Evolutionary conservation across 2,329 filamentous ascomycete species (phyloP).

Genomic region (Nothomitra cinnamomea): DNA sequence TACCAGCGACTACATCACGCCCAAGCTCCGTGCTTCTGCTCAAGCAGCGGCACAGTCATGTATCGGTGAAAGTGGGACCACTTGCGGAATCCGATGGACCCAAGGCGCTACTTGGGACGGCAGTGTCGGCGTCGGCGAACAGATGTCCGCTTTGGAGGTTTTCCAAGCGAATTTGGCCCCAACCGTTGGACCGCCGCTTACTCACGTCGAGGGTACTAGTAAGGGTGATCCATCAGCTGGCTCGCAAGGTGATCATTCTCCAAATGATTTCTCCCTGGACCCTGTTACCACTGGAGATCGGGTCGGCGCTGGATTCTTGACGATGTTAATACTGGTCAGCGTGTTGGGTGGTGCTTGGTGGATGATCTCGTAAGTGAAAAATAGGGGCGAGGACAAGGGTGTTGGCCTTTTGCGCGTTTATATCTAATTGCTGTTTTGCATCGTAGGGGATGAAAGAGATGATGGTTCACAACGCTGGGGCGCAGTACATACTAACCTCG

Average conservation of each 20-base stretch:
- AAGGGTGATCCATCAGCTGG: constrained; percentile 22
- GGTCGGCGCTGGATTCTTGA: constrained; percentile 51
- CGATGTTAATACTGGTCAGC: constrained; percentile 36
- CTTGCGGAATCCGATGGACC: constrained; percentile 49
- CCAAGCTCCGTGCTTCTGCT: constrained; percentile 40
- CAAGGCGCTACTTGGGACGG: constrained; percentile 32
- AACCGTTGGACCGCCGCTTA: constrained; percentile 30
- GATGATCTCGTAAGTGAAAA: constrained; percentile 23
- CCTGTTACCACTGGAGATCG: constrained; percentile 42
- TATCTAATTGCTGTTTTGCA: not conserved
- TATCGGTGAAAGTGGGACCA: constrained; percentile 40
- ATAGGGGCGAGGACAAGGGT: not conserved
- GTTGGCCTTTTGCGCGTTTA: not conserved
- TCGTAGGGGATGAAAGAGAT: not conserved
- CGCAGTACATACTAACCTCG: too few relatives aligned
- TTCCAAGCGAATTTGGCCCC: constrained; percentile 42
- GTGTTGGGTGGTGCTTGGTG: constrained; percentile 39
- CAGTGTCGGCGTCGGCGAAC: constrained; percentile 45
- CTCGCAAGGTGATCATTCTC: constrained; percentile 4
- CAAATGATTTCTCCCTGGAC: not conserved
- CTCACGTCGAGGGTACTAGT: constrained; percentile 39
- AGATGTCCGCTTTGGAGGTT: constrained; percentile 43
- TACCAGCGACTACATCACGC: constrained; percentile 35
- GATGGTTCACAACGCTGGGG: too few relatives aligned
- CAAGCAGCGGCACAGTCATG: constrained; percentile 44